phyloP scores from a whole-genome alignment of 345 rosid species.

The Brassica rapa region DNA sequence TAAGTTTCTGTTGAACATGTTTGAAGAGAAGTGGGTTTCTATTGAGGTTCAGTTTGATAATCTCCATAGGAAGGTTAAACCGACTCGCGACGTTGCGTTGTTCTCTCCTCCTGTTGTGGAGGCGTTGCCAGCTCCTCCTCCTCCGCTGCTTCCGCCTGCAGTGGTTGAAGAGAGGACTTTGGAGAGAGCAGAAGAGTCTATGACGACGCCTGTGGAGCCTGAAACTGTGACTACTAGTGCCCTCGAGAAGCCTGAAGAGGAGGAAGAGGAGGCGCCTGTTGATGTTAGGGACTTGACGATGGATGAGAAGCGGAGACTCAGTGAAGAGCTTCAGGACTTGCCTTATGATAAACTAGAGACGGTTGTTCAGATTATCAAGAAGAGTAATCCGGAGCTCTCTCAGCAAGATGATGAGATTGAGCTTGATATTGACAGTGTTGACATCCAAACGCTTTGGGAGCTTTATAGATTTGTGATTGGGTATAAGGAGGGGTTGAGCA shows the following conservation, averaged over 20 bases:
- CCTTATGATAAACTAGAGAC: slow-evolving; percentile 75
- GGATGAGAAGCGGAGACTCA: slow-evolving; percentile 81
- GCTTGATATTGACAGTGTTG: slow-evolving; percentile 80
- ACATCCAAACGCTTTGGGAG: slow-evolving; percentile 85
- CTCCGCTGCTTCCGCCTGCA: slow-evolving; percentile 7
- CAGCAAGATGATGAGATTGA: slow-evolving; percentile 90
- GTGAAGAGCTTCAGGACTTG: slow-evolving; percentile 65
- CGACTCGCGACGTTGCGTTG: slow-evolving; percentile 23
- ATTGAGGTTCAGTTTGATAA: slow-evolving; percentile 48
- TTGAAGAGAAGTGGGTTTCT: slow-evolving; percentile 66
- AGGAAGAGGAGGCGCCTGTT: slow-evolving; percentile 44
- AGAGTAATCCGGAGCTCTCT: slow-evolving; percentile 67
- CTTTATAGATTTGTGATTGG: slow-evolving; percentile 64
- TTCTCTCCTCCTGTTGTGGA: slow-evolving; percentile 17
- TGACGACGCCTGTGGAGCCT: slow-evolving; percentile 43
- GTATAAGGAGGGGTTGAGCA: slow-evolving; percentile 52
- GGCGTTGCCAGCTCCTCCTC: slow-evolving; percentile 29
- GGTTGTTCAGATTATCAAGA: slow-evolving; percentile 81
- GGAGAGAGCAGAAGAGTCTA: slow-evolving; percentile 57
- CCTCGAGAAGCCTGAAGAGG: slow-evolving; percentile 47
- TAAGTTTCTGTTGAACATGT: slow-evolving; percentile 52
- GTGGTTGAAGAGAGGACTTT: slow-evolving; percentile 32
- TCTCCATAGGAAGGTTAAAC: slow-evolving; percentile 37
- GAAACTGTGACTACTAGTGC: slow-evolving; percentile 26
- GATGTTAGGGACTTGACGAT: slow-evolving; percentile 63